phyloP scores from a whole-genome alignment of 2,329 filamentous ascomycete genomes.

The Gnomoniopsis sp. region DNA sequence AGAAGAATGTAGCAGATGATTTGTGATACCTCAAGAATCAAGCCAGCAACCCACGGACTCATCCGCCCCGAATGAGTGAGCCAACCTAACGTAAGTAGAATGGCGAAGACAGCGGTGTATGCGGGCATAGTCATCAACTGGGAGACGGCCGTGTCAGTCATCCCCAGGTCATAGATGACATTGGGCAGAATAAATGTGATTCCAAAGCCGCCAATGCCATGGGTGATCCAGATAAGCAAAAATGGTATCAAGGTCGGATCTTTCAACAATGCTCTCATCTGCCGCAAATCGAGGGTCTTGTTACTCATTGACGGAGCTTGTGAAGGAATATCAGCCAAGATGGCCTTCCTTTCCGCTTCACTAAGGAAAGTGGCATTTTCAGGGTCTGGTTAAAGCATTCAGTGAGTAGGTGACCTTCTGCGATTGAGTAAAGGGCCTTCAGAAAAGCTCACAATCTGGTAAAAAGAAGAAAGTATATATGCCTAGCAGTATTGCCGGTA shows the following conservation, averaged over 20 bases:
- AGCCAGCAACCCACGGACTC: constrained; percentile 24
- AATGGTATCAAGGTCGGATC: constrained; percentile 24
- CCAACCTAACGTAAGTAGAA: constrained; percentile 23
- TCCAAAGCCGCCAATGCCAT: constrained; percentile 28
- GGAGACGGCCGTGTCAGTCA: constrained; percentile 25
- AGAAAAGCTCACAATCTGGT: constrained; percentile 22
- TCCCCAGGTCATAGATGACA: constrained; percentile 27
- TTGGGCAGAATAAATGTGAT: constrained; percentile 26
- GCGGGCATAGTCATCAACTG: constrained; percentile 27
- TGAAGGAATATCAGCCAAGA: constrained; percentile 22
- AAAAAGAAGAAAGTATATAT: constrained; percentile 24
- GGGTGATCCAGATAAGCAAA: constrained; percentile 25
- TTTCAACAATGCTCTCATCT: constrained; percentile 21
- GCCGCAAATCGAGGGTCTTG: constrained; percentile 21
- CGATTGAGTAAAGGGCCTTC: too few relatives aligned
- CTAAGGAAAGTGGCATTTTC: constrained; percentile 23
- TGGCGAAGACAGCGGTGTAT: constrained; percentile 22
- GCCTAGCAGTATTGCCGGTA: constrained; percentile 24
- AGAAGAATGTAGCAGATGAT: constrained; percentile 37
- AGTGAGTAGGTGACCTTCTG: background rate
- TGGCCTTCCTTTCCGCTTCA: constrained; percentile 19
- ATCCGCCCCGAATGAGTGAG: constrained; percentile 22
- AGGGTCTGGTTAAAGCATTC: constrained; percentile 16
- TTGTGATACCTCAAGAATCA: constrained; percentile 29
- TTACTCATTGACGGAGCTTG: constrained; percentile 23